phyloP scores from a whole-genome alignment of 768 basidiomycete genomes.

The Kwoniella shandongensis region DNA sequence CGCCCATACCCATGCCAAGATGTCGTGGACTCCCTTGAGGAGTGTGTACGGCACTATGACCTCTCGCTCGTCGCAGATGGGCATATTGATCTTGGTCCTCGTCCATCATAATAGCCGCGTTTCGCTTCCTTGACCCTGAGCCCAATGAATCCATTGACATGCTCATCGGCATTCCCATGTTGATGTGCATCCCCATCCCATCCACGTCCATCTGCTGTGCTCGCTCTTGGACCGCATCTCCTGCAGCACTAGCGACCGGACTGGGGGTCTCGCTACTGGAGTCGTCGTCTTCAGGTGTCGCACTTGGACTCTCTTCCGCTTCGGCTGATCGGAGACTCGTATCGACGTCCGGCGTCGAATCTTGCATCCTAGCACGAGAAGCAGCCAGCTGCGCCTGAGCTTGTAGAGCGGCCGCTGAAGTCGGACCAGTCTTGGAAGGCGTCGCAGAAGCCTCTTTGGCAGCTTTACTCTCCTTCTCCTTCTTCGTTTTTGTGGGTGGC shows the following conservation, averaged over 20 bases:
- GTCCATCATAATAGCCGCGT: conserved; percentile 40
- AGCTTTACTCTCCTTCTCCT: conserved; percentile 42
- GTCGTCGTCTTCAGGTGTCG: conserved; percentile 36
- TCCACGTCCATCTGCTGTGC: conserved; percentile 36
- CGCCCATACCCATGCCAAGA: conserved; percentile 24
- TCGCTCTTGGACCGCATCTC: conserved; percentile 2
- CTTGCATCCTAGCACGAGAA: conserved; percentile 7
- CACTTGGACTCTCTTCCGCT: conserved; percentile 30
- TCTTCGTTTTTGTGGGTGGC: conserved; percentile 57
- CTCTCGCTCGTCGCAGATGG: conserved; percentile 30
- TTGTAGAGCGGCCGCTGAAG: conserved; percentile 42
- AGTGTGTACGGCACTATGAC: conserved; percentile 39
- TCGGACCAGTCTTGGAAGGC: conserved; percentile 37
- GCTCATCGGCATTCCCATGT: conserved; percentile 17
- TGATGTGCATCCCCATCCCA: conserved; percentile 15
- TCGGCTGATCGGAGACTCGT: conserved; percentile 22
- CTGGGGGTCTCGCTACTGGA: conserved; percentile 37
- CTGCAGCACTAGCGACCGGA: conserved; percentile 21
- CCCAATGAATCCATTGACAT: conserved; percentile 20
- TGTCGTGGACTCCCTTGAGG: conserved; percentile 30
- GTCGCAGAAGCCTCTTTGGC: conserved; percentile 32
- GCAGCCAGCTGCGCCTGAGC: conserved; percentile 41
- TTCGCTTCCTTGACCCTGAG: conserved; percentile 31
- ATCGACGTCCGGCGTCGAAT: conserved; percentile 39
- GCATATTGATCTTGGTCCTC: conserved; percentile 36